Evolutionary conservation across 768 basidiomycete species (phyloP).

Genomic region (Termitomyces titanicus): DNA sequence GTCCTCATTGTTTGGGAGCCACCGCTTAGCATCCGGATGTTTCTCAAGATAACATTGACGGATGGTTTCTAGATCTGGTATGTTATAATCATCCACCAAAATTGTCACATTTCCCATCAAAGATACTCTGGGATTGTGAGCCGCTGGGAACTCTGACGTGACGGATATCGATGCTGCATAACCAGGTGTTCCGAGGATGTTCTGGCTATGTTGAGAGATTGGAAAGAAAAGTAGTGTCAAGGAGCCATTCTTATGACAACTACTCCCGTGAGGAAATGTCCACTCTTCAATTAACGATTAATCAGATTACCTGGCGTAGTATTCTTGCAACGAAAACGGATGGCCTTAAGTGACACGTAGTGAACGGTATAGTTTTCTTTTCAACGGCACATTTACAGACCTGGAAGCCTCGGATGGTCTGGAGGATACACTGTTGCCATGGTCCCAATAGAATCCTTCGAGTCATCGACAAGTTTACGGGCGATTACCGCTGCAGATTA

Average conservation of each 20-base stretch:
- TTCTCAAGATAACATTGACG: neutral
- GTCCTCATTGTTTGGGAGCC: neutral
- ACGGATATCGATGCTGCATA: too few species aligned
- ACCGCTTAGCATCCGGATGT: neutral
- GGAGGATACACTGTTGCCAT: neutral
- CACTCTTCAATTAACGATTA: too few species aligned
- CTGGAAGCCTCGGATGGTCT: neutral
- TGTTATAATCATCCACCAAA: neutral
- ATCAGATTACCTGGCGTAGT: neutral
- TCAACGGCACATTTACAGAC: neutral
- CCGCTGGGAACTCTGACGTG: neutral
- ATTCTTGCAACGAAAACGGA: neutral
- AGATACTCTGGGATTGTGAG: neutral
- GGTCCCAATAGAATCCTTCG: constrained; percentile 25
- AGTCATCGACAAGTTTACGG: constrained; percentile 26
- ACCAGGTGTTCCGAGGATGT: too few species aligned
- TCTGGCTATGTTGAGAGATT: too few species aligned
- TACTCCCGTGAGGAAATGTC: neutral
- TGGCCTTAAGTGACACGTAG: neutral
- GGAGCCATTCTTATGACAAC: neutral
- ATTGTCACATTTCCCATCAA: neutral
- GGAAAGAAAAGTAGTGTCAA: neutral
- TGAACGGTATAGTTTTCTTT: neutral
- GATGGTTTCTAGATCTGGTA: neutral
- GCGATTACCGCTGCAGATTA: constrained; percentile 34